A percentile compares a stretch with the other conserved stretches of the same genome.
These are phyloP conservation scores for Yamadazyma atmosphaerica DNA, from an alignment of 1,139 yeast species.

Conservation along the genomic window DNA sequence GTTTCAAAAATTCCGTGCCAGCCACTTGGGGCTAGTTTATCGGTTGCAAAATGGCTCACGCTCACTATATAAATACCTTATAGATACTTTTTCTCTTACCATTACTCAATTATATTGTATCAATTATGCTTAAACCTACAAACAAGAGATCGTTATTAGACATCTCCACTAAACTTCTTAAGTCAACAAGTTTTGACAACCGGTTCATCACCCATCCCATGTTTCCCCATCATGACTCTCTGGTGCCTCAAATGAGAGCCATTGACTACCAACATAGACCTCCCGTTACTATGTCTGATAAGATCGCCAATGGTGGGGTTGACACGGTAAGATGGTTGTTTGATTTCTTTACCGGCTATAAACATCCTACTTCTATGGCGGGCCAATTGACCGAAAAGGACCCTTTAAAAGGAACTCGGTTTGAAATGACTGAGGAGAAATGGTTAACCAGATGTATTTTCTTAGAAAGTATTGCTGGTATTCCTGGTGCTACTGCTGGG, in stretches of 20 bases:
- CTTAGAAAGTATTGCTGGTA: constrained; percentile 74
- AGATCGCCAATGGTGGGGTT: constrained; percentile 51
- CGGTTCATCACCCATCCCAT: constrained; percentile 45
- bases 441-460: constrained; percentile 73
- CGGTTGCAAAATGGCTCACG: too few relatives aligned
- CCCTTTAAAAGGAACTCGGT: constrained; percentile 52
- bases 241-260: constrained; percentile 45
- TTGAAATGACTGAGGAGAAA: constrained; percentile 58
- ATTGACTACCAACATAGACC: constrained; percentile 54
- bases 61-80: too few relatives aligned
- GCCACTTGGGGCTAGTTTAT: too few relatives aligned
- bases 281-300: constrained; percentile 52
- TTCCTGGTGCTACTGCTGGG: constrained; percentile 78
- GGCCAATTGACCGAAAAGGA: too few relatives aligned
- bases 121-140: background rate
- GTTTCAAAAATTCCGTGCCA: too few relatives aligned
- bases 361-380: too few relatives aligned
- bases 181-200: constrained; percentile 25
- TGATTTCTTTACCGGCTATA: constrained; percentile 68
- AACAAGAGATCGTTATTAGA: constrained; percentile 14
- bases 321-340: constrained; percentile 48
- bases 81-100: too few relatives aligned
- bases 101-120: too few relatives aligned
- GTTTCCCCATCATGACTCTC: constrained; percentile 58
- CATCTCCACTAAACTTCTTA: constrained; percentile 31